Evolutionary conservation across 2,329 filamentous ascomycete species (phyloP), one percentile per base, ranked within the genome.

Genomic region (Alternaria sp.): DNA sequence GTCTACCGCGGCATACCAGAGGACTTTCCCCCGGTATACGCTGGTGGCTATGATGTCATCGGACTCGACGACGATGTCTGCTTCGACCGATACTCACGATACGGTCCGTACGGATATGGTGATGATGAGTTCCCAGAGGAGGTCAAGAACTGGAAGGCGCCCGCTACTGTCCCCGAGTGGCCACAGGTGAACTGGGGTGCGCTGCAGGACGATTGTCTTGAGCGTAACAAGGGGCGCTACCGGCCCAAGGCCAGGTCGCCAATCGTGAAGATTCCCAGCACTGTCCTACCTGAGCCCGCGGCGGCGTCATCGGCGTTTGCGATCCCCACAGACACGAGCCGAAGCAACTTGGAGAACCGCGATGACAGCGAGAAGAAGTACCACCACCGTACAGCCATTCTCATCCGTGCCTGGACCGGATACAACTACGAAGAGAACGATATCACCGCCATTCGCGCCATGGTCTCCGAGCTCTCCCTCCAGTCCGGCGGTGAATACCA

Each of bases 131-230:
- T 83, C 23, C 73, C 76, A 4, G 85, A 85, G 59, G 83, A 86
- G 44, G 80, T 84, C 46, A 69, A 73, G 19, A 68, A 79, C 46
- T 83, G 81, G 81, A 76, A 75, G 52, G 65, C 79, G 77, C 62
- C 76, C 63, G 30, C 73, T 52, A 68, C 66, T 11, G 70, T 76
- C 3, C 78, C 88, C 8, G 81, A 88, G 21, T 93, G 91, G 89
- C 82, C 86, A 26, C 81, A 83, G 25, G 86, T 93, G 30, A 85
- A 88, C 66, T 96, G 92, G 92, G 90, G 90, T 13, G 80, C 85
- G 30, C 81, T 95, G 17, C 91, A 95, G 75, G 82, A 88, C 55
- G 80, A 86, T 26, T 96, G 92, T 73, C 77, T 89, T 1, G 79
- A 85, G 67, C 85, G 83, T 68, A 96, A 96, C 79, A 83, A 86